These are phyloP conservation scores for Exserohilum rostratum DNA, from an alignment of 2,329 filamentous ascomycete species.

Conservation along the genomic window DNA sequence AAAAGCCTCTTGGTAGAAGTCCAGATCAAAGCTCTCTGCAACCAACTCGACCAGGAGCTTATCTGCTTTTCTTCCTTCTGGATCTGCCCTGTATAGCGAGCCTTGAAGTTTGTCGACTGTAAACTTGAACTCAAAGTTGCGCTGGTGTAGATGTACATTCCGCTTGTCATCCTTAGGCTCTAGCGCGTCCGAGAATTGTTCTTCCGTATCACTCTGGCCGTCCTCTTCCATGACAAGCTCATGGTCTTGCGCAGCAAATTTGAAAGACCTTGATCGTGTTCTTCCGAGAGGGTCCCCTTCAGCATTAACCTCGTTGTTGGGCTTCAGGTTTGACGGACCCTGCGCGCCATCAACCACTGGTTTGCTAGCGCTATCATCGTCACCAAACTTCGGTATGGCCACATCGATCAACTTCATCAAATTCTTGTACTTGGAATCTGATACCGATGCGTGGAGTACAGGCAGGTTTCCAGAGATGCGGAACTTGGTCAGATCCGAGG, in stretches of 20 bases:
- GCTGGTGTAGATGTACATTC: constrained; percentile 73
- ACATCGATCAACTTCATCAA: constrained; percentile 96
- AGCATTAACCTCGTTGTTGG: constrained; percentile 34
- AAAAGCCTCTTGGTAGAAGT: constrained; percentile 85
- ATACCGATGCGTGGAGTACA: constrained; percentile 87
- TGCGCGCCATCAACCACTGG: constrained; percentile 43
- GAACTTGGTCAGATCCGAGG: constrained; percentile 88
- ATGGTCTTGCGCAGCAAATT: constrained; percentile 72
- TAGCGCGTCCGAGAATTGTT: constrained; percentile 70
- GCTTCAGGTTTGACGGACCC: constrained; percentile 48
- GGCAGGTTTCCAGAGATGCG: constrained; percentile 91
- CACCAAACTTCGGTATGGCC: constrained; percentile 82
- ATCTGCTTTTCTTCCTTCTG: constrained; percentile 76
- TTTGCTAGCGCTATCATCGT: constrained; percentile 52
- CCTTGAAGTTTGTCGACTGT: constrained; percentile 93
- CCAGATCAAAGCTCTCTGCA: constrained; percentile 84
- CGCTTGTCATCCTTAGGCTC: constrained; percentile 59
- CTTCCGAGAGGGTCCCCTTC: constrained; percentile 52
- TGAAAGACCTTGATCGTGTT: constrained; percentile 73
- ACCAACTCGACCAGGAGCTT: constrained; percentile 87
- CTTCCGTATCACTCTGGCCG: constrained; percentile 64
- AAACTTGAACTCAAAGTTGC: constrained; percentile 95
- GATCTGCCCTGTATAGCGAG: constrained; percentile 86
- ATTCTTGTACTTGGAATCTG: constrained; percentile 95
- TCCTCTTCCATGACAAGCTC: constrained; percentile 83